phyloP scores from a whole-genome alignment of 2,329 filamentous ascomycete genomes.

The Xylariaceae sp. region DNA sequence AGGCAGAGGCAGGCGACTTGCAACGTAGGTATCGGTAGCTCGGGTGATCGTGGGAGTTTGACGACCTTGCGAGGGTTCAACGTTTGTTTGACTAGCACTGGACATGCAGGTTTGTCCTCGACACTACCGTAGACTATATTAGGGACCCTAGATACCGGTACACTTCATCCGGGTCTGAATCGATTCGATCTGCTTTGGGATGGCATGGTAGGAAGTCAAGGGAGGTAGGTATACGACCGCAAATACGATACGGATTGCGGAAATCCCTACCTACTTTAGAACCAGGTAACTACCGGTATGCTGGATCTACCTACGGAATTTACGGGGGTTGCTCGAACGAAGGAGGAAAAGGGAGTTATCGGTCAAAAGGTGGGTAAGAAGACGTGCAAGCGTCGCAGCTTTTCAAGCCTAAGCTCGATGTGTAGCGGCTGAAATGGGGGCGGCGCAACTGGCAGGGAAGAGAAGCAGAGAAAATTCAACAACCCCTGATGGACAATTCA shows the following conservation, averaged over 20 bases:
- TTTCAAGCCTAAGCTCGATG: background rate
- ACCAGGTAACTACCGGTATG: background rate
- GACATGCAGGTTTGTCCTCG: too few relatives aligned
- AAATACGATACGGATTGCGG: too few relatives aligned
- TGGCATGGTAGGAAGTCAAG: background rate
- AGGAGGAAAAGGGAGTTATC: background rate
- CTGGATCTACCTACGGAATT: background rate
- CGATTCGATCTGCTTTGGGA: background rate
- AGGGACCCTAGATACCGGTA: background rate
- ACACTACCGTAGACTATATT: background rate
- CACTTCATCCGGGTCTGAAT: background rate
- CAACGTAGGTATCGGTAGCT: too few relatives aligned
- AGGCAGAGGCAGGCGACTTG: too few relatives aligned
- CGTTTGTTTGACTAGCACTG: background rate
- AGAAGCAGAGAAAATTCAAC: too few relatives aligned
- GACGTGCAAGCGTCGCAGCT: background rate
- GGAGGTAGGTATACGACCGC: too few relatives aligned
- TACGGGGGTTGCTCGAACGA: background rate
- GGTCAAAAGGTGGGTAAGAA: background rate
- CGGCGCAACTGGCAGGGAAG: too few relatives aligned
- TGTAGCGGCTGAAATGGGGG: background rate
- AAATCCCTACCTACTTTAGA: background rate
- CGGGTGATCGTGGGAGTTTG: too few relatives aligned
- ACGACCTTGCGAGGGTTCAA: background rate
- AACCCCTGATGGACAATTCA: background rate